phyloP scores from a whole-genome alignment of 139 green algal genomes.

The Chlamydomonas eustigma region DNA sequence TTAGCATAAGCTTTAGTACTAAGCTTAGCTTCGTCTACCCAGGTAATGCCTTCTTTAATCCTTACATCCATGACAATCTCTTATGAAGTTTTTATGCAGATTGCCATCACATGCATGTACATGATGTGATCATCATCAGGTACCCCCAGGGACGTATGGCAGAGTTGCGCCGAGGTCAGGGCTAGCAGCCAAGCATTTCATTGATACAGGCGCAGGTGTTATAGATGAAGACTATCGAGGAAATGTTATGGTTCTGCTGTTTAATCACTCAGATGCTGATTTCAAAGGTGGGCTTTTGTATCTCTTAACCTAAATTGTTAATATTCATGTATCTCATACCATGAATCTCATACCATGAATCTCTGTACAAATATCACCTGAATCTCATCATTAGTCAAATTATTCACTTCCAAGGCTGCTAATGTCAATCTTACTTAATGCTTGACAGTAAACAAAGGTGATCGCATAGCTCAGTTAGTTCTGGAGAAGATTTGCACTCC shows the following conservation, averaged over 20 bases:
- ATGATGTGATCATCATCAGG: no score
- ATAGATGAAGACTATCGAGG: conserved; percentile 97
- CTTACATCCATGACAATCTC: no score
- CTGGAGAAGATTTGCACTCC: conserved; percentile 93
- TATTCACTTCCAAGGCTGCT: not conserved
- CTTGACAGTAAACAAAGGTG: conserved; percentile 72
- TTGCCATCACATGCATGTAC: no score
- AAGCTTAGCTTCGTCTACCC: no score
- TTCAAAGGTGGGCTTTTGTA: conserved; percentile 68
- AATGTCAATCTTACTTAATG: not conserved
- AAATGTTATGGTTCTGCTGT: conserved; percentile 91
- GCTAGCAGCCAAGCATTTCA: conserved; percentile 93
- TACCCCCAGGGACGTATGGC: conserved; percentile 89
- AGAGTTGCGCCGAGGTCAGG: conserved; percentile 92
- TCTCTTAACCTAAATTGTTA: no score
- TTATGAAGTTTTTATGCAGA: no score
- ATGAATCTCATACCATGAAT: no score
- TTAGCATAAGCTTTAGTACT: no score
- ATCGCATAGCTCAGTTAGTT: conserved; percentile 93
- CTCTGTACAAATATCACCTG: no score
- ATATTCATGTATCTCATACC: no score
- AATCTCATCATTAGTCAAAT: no score
- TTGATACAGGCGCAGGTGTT: conserved; percentile 94
- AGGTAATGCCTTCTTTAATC: no score
- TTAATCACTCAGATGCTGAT: conserved; percentile 90